Conservation (phyloP, 768 basidiomycete species). For the Cystofilobasidium bisporidii region DNA sequence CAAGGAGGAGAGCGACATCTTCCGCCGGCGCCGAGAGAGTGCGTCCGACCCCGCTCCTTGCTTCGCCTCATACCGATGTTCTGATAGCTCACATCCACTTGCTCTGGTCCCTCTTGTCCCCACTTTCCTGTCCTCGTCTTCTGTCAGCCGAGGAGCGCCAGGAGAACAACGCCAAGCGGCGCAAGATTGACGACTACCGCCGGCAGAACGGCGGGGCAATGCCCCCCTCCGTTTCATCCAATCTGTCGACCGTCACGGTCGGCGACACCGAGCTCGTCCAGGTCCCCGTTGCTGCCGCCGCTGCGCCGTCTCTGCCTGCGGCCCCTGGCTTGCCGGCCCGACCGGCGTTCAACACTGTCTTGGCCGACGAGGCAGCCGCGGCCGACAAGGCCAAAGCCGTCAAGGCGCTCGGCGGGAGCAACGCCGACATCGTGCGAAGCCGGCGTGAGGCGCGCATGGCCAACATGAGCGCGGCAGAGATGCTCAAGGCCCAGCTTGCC, state of each 20-base stretch:
- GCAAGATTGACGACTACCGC: slow-evolving; percentile 52
- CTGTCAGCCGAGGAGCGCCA: slow-evolving; percentile 83
- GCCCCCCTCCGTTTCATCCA: slow-evolving; percentile 1
- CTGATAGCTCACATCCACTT: no score
- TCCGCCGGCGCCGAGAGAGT: slow-evolving; percentile 85
- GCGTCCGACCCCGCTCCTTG: slow-evolving; percentile 40
- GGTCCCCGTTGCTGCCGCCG: slow-evolving; percentile 28
- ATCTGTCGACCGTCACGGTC: slow-evolving; percentile 31
- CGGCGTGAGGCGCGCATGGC: slow-evolving; percentile 85
- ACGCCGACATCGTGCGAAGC: slow-evolving; percentile 76
- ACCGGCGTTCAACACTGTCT: slow-evolving; percentile 61
- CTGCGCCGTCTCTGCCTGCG: slow-evolving; percentile 36
- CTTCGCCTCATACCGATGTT: slow-evolving; percentile 21
- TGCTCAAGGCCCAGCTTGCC: slow-evolving; percentile 78
- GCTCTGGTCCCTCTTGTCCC: neutral
- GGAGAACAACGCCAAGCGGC: slow-evolving; percentile 79
- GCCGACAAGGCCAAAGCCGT: slow-evolving; percentile 28
- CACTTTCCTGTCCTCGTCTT: slow-evolving; percentile 5
- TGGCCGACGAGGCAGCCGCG: slow-evolving; percentile 17
- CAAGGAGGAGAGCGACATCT: slow-evolving; percentile 90
- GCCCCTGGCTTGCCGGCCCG: slow-evolving; percentile 57
- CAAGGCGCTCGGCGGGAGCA: slow-evolving; percentile 60
- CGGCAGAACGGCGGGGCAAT: slow-evolving; percentile 30
- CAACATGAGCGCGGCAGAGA: slow-evolving; percentile 91
- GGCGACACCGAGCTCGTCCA: slow-evolving; percentile 39